Conservation (phyloP, 2,329 filamentous ascomycete genomes). For the Shiraia sp. region DNA sequence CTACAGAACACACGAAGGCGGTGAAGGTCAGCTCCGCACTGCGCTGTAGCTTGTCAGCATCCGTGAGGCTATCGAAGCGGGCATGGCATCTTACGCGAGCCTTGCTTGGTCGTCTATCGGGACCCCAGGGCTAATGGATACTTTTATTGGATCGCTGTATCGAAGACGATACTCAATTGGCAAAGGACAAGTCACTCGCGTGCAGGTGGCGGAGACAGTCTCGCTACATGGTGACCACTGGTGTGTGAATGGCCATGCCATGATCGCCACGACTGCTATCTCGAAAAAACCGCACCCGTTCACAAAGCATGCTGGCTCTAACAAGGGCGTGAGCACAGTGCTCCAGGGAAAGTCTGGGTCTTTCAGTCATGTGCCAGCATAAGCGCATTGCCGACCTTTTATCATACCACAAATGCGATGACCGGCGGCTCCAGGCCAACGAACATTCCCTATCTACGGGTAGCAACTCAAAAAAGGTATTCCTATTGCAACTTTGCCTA, state of each 20-base stretch:
- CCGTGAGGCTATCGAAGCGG: neutral
- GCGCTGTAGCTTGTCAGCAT: neutral
- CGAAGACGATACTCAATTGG: neutral
- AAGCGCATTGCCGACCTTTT: neutral
- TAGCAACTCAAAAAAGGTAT: neutral
- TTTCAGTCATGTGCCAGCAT: neutral
- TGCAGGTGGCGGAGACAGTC: neutral
- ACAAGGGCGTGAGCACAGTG: neutral
- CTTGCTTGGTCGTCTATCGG: neutral
- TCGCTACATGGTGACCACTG: neutral
- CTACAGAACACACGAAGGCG: neutral
- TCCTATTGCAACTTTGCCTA: neutral
- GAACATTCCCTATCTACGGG: neutral
- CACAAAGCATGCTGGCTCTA: no score
- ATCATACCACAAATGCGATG: neutral
- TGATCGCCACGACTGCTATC: no score
- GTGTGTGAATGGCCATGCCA: neutral
- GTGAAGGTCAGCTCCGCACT: conserved; percentile 7
- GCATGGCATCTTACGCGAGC: conserved; percentile 4
- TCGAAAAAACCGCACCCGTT: no score
- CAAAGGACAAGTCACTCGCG: neutral
- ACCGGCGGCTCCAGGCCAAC: neutral
- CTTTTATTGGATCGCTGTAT: neutral
- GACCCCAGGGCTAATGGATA: conserved; percentile 1
- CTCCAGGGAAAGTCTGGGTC: neutral